These are phyloP conservation scores for Kuraishia hungarica DNA, from an alignment of 805 yeast genomes.

Conservation along the genomic window DNA sequence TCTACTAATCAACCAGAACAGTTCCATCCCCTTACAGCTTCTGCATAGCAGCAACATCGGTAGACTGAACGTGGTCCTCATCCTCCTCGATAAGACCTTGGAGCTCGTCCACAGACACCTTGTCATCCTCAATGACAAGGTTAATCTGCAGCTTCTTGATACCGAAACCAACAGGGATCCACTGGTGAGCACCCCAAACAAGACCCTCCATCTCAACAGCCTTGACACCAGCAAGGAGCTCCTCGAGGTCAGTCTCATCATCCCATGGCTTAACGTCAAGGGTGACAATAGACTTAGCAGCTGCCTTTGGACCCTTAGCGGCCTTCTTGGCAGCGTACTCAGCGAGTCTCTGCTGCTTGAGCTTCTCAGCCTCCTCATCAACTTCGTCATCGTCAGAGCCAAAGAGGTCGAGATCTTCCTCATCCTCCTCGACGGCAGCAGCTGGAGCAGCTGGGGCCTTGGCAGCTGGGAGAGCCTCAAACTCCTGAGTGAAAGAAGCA, in stretches of 20 bases:
- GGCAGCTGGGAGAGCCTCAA: slow-evolving; percentile 75
- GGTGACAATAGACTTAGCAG: slow-evolving; percentile 96
- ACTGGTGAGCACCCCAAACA: slow-evolving; percentile 96
- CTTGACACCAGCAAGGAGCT: slow-evolving; percentile 81
- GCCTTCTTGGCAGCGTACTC: slow-evolving; percentile 98
- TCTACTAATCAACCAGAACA: background rate
- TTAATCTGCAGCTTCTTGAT: slow-evolving; percentile 98
- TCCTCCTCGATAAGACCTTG: slow-evolving; percentile 74
- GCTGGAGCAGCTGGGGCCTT: slow-evolving; percentile 51
- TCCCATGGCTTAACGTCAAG: slow-evolving; percentile 99
- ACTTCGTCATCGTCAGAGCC: slow-evolving; percentile 92
- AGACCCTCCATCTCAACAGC: slow-evolving; percentile 85
- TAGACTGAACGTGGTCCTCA: slow-evolving; percentile 99
- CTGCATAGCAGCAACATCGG: slow-evolving; percentile 98
- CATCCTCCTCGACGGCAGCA: slow-evolving; percentile 70
- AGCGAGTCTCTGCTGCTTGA: slow-evolving; percentile 96
- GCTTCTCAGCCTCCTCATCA: slow-evolving; percentile 94
- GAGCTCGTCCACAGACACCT: slow-evolving; percentile 88
- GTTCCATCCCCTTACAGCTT: slow-evolving; percentile 57
- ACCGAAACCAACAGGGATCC: slow-evolving; percentile 98
- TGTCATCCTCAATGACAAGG: slow-evolving; percentile 95
- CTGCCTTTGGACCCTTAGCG: slow-evolving; percentile 94
- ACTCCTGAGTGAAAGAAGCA: slow-evolving; percentile 85
- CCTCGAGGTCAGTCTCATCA: slow-evolving; percentile 95
- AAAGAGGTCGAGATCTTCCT: slow-evolving; percentile 86